phyloP scores from a whole-genome alignment of 1,139 yeast species.

The Suhomyces bribrorum region DNA sequence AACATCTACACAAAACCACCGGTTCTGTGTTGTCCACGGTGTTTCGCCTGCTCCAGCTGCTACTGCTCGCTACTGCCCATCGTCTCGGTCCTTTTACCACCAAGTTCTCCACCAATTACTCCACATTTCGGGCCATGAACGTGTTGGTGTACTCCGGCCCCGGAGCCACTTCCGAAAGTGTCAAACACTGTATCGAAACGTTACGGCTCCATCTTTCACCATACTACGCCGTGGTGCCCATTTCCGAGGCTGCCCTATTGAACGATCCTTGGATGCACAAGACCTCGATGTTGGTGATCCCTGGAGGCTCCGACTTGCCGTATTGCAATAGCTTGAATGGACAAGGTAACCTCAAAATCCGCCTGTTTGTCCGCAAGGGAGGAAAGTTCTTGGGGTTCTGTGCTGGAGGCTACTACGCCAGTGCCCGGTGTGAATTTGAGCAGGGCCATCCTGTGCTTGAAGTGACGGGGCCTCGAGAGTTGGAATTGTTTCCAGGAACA shows the following conservation, averaged over 20 bases:
- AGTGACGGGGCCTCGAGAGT: slow-evolving; percentile 81
- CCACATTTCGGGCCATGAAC: slow-evolving; percentile 54
- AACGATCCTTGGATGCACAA: slow-evolving; percentile 88
- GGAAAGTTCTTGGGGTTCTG: slow-evolving; percentile 87
- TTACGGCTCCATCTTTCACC: slow-evolving; percentile 79
- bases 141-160: slow-evolving; percentile 81
- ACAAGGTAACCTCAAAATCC: slow-evolving; percentile 58
- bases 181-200: slow-evolving; percentile 78
- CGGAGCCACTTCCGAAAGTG: slow-evolving; percentile 86
- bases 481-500: slow-evolving; percentile 77
- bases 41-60: too few species aligned
- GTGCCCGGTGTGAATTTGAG: slow-evolving; percentile 80
- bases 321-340: slow-evolving; percentile 74
- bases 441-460: slow-evolving; percentile 69
- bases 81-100: too few species aligned
- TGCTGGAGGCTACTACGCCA: slow-evolving; percentile 93
- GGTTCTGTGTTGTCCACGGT: too few species aligned
- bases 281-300: slow-evolving; percentile 79
- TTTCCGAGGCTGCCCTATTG: slow-evolving; percentile 59
- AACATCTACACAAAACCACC: too few species aligned
- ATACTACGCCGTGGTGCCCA: slow-evolving; percentile 79
- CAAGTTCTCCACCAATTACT: background rate
- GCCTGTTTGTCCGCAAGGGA: slow-evolving; percentile 70
- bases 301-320: slow-evolving; percentile 97
- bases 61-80: too few species aligned